phyloP scores from a whole-genome alignment of 108 stramenopile species.

The Skeletonema costatum region DNA sequence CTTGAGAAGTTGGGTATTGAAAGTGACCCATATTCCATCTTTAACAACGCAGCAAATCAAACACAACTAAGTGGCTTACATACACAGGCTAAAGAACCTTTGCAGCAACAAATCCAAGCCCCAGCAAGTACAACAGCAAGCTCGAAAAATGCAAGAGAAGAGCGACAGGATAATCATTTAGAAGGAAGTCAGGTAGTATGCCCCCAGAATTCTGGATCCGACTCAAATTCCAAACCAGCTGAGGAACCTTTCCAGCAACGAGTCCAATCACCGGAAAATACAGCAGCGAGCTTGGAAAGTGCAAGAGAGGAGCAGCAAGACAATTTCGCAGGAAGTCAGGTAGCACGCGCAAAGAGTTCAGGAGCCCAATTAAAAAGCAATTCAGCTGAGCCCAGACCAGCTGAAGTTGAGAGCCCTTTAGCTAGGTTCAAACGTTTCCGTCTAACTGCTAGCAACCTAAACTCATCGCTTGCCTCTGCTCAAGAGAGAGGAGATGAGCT shows the following conservation, averaged over 20 bases:
- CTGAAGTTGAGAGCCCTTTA: neutral
- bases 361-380: no score
- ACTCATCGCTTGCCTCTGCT: neutral
- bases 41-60: neutral
- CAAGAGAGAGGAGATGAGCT: neutral
- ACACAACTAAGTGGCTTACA: neutral
- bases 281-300: no score
- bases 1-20: neutral
- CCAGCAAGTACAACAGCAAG: neutral
- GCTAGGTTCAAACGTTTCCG: neutral
- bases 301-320: no score
- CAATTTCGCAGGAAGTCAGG: no score
- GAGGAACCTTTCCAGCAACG: neutral
- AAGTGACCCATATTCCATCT: neutral
- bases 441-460: neutral
- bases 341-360: no score
- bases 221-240: neutral
- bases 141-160: no score
- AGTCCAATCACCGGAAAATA: neutral
- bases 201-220: neutral
- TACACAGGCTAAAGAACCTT: neutral
- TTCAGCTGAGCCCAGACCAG: no score
- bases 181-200: neutral
- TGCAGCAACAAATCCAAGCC: neutral
- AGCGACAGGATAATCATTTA: neutral